Conservation (phyloP, 2,329 filamentous ascomycete genomes). For the Reticulascus tulasneorum region DNA sequence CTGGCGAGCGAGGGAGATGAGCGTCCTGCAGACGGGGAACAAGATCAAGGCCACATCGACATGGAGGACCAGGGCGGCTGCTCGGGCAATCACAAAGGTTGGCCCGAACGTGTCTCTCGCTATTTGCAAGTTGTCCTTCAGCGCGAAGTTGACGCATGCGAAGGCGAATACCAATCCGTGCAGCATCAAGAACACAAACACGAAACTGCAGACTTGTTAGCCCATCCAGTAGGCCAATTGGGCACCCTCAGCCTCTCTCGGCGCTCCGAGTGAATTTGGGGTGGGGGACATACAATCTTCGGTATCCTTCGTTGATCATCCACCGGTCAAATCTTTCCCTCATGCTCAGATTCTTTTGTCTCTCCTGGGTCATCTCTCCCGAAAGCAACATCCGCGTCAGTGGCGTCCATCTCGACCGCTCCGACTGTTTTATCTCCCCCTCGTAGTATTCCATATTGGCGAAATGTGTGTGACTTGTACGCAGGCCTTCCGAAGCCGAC, state of each 20-base stretch:
- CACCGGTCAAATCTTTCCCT: conserved; percentile 75
- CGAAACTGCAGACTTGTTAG: conserved; percentile 52
- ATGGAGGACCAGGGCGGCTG: conserved; percentile 73
- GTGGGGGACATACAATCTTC: conserved; percentile 61
- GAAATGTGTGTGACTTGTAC: background rate
- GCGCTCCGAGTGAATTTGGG: too few species aligned
- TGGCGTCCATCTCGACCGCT: conserved; percentile 78
- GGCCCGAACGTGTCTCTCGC: conserved; percentile 68
- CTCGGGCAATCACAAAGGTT: conserved; percentile 72
- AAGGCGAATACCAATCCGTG: conserved; percentile 77
- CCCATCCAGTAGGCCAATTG: background rate
- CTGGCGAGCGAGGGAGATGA: conserved; percentile 76
- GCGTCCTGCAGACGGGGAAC: conserved; percentile 77
- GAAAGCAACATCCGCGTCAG: conserved; percentile 79
- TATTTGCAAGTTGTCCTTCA: conserved; percentile 69
- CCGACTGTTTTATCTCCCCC: conserved; percentile 47
- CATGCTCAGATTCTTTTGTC: conserved; percentile 61
- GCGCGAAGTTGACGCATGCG: conserved; percentile 72
- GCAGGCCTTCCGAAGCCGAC: background rate
- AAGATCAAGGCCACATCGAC: conserved; percentile 77
- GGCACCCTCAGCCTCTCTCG: too few species aligned
- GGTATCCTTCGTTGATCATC: conserved; percentile 88
- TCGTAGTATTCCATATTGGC: conserved; percentile 27
- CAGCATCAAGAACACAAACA: conserved; percentile 68
- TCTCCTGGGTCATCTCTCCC: conserved; percentile 74